Conservation (phyloP, 1,139 yeast species). For the Suhomyces maxii region DNA sequence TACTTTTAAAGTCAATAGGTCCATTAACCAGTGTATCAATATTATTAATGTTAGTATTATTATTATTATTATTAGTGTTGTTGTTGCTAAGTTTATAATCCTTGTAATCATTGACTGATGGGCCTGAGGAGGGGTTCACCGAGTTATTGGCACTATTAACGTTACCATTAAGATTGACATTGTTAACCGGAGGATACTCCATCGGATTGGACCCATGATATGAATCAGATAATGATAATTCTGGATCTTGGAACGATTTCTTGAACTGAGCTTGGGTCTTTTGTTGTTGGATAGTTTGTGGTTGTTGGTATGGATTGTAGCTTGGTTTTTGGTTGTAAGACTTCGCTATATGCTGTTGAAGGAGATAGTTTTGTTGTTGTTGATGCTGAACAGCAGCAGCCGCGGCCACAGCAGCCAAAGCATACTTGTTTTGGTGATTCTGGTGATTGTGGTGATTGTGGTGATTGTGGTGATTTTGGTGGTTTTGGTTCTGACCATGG, state of each 20-base stretch:
- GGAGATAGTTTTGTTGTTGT: conserved; percentile 15
- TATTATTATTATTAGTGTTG: too few relatives aligned
- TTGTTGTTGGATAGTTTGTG: conserved; percentile 12
- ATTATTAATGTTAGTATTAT: too few relatives aligned
- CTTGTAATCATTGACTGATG: neutral
- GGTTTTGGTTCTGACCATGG: conserved; percentile 7
- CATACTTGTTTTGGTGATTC: conserved; percentile 24
- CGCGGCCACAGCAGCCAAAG: conserved; percentile 32
- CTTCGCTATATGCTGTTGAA: conserved; percentile 15
- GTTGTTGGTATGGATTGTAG: conserved; percentile 15
- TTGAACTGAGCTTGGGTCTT: conserved; percentile 7
- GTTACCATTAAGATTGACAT: neutral
- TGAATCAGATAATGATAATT: conserved; percentile 6
- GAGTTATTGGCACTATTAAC: neutral
- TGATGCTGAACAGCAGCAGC: conserved; percentile 28
- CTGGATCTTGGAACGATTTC: conserved; percentile 9
- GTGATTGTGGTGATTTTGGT: conserved; percentile 1
- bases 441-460: conserved; percentile 7
- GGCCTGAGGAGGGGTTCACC: neutral
- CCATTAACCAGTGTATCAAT: neutral
- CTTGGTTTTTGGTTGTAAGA: conserved; percentile 15
- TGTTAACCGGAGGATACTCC: conserved; percentile 6
- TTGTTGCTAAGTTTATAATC: neutral
- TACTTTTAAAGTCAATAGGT: conserved; percentile 15
- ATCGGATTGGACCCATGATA: conserved; percentile 5